These are phyloP conservation scores for Umbelopsis vinacea DNA, from an alignment of 192 early-diverging fungal genomes.

Conservation along the genomic window DNA sequence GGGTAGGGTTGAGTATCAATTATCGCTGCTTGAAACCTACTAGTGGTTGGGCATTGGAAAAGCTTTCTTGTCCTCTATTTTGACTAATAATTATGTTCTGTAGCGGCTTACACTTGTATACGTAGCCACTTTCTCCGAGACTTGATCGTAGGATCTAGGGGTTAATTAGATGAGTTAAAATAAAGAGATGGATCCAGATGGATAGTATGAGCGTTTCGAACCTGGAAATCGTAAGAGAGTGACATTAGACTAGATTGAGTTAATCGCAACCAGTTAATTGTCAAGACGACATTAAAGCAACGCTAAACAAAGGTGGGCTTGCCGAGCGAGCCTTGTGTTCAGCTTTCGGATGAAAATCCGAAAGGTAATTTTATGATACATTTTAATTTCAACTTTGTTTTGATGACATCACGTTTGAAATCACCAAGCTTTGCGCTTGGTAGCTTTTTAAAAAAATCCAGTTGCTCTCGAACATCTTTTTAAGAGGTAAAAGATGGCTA, in stretches of 20 bases:
- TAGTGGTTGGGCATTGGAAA: background rate
- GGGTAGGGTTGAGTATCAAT: background rate
- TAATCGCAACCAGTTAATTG: background rate
- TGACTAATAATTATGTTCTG: slow-evolving; percentile 7
- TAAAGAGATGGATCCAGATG: background rate
- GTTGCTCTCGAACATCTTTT: slow-evolving; percentile 1
- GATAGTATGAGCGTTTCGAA: background rate
- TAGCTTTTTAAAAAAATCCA: background rate
- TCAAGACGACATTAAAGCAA: slow-evolving; percentile 6
- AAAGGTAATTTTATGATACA: background rate
- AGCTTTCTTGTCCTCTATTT: background rate
- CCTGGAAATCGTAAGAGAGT: slow-evolving; percentile 12
- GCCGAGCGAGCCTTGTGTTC: slow-evolving; percentile 9
- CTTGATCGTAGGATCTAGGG: background rate
- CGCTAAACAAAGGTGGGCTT: background rate
- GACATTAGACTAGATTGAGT: slow-evolving; percentile 5
- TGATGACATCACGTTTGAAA: background rate
- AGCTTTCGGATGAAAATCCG: slow-evolving; percentile 4
- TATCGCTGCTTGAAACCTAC: background rate
- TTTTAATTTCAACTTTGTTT: background rate
- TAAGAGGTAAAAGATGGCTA: background rate
- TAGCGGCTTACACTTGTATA: slow-evolving; percentile 18
- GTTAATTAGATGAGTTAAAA: background rate
- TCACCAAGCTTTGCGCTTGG: background rate
- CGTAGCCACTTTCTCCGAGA: slow-evolving; percentile 10